Conservation (phyloP, 1,284 basidiomycete species). For the Sanghuangporus weigelae region DNA sequence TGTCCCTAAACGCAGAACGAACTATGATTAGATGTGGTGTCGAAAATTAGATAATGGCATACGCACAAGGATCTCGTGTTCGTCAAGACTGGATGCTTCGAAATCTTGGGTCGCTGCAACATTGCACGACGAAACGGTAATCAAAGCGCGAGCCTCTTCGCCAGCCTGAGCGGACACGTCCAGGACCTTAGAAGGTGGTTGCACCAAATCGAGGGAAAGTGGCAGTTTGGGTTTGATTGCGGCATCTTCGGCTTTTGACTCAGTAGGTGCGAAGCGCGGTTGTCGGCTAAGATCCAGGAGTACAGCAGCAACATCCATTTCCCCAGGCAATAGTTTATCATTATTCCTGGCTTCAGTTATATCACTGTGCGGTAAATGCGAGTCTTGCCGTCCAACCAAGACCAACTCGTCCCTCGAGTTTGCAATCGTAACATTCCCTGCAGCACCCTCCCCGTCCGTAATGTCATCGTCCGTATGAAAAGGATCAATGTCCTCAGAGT, state of each 20-base stretch:
- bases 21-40: not conserved
- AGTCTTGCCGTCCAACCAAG: not conserved
- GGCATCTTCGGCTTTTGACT: constrained; percentile 2
- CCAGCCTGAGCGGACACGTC: not conserved
- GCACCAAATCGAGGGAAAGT: not conserved
- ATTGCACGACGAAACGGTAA: too few relatives aligned
- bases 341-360: not conserved
- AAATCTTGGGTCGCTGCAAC: not conserved
- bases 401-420: not conserved
- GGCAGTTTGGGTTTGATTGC: not conserved
- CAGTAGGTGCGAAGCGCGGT: constrained; percentile 6
- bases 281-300: constrained; percentile 17
- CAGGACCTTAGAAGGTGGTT: not conserved
- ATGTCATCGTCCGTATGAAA: constrained; percentile 7
- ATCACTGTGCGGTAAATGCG: not conserved
- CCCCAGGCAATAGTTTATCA: constrained; percentile 1
- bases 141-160: not conserved
- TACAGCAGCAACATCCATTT: constrained; percentile 17
- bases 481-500: constrained; percentile 13
- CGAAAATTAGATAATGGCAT: not conserved
- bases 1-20: not conserved
- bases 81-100: not conserved
- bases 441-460: not conserved
- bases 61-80: not conserved
- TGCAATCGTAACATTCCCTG: not conserved